phyloP scores from a whole-genome alignment of 495 filamentous ascomycete species.

The Daldinia vernicosa region DNA sequence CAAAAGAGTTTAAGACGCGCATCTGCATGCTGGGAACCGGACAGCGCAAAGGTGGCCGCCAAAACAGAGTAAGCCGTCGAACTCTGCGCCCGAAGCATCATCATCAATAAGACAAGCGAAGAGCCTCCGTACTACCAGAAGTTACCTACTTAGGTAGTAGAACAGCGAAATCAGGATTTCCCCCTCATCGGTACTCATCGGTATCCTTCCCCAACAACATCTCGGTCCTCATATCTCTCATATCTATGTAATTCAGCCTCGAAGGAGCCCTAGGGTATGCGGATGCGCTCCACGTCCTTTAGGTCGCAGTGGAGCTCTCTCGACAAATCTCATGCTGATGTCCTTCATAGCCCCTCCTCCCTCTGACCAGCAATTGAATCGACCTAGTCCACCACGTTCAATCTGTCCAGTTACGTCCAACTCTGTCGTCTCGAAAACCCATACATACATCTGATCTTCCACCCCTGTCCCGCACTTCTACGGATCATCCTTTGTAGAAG shows the following conservation, averaged over 20 bases:
- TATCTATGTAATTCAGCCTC: constrained; percentile 33
- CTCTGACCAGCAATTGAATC: constrained; percentile 28
- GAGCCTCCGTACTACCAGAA: constrained; percentile 47
- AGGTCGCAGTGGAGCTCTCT: constrained; percentile 38
- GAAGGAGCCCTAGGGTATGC: constrained; percentile 35
- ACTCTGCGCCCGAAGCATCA: constrained; percentile 32
- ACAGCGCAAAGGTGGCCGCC: constrained; percentile 33
- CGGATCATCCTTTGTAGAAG: constrained; percentile 16
- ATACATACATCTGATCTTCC: constrained; percentile 24
- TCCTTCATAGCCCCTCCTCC: constrained; percentile 43
- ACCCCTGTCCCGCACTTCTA: not conserved
- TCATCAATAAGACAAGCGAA: constrained; percentile 37
- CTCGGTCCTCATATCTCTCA: constrained; percentile 12
- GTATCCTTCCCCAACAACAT: constrained; percentile 4
- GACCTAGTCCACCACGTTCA: constrained; percentile 30
- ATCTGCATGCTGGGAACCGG: constrained; percentile 38
- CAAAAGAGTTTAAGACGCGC: constrained; percentile 37
- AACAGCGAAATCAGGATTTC: constrained; percentile 31
- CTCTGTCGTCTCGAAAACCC: constrained; percentile 25
- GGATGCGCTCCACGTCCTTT: constrained; percentile 36
- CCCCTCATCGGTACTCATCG: constrained; percentile 16
- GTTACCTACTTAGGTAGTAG: constrained; percentile 27
- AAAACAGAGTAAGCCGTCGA: constrained; percentile 29
- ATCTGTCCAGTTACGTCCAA: constrained; percentile 33
- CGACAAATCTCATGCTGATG: constrained; percentile 40